A percentile compares a stretch with the other conserved stretches of the same genome.
Evolutionary conservation across 2,329 filamentous ascomycete genomes (phyloP).

Genomic region (Dactylellina parvicollis): DNA sequence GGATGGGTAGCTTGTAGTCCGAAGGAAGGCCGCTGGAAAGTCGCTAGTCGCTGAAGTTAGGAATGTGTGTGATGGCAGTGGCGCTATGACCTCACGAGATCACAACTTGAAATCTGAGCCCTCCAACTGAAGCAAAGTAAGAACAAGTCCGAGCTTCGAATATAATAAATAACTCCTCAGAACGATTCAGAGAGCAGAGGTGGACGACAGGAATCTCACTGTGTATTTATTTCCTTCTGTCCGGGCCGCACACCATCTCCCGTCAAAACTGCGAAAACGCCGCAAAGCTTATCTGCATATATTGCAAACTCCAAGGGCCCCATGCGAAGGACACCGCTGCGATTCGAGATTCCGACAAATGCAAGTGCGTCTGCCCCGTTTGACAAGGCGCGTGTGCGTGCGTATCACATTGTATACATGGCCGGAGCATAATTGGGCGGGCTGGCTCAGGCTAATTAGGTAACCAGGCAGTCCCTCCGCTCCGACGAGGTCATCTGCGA

Average conservation of each 20-base stretch:
- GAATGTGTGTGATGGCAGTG: background rate
- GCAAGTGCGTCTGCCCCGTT: background rate
- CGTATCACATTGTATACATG: background rate
- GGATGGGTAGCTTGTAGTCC: background rate
- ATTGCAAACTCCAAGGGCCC: conserved; percentile 1
- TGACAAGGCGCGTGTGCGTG: no score
- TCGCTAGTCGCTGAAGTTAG: background rate
- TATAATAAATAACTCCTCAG: no score
- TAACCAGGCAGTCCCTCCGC: no score
- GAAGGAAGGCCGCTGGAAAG: no score
- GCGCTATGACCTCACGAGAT: background rate
- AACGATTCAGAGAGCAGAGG: no score
- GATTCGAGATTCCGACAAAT: background rate
- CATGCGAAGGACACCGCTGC: background rate
- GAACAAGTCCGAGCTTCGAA: no score
- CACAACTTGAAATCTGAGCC: background rate
- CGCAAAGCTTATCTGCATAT: conserved; percentile 11
- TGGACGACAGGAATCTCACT: background rate
- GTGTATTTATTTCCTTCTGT: conserved; percentile 21
- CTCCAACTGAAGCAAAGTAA: background rate
- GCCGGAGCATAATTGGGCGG: background rate
- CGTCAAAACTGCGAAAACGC: background rate
- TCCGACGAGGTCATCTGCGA: conserved; percentile 1
- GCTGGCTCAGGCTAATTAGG: conserved; percentile 15
- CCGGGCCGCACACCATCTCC: background rate